Percentiles rank a stretch among this genome's conserved stretches.
phyloP scores from a whole-genome alignment of 2,329 filamentous ascomycete genomes.

The Rhinocladiella similis region DNA sequence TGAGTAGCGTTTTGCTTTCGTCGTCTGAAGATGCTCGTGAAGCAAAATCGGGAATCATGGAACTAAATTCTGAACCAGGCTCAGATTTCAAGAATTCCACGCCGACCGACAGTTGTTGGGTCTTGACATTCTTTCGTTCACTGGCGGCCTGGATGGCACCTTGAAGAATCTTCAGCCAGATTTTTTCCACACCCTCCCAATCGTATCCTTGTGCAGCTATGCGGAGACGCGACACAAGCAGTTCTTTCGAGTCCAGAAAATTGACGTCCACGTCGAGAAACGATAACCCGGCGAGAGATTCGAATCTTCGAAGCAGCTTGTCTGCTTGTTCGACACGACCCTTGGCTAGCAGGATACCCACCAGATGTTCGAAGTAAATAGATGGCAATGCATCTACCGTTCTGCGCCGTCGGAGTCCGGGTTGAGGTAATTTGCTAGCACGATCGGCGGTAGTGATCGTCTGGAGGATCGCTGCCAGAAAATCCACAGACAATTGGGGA shows the following conservation, averaged over 20 bases:
- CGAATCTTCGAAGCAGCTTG: conserved; percentile 58
- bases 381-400: conserved; percentile 47
- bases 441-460: conserved; percentile 42
- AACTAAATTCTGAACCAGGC: conserved; percentile 9
- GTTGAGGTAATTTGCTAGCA: conserved; percentile 44
- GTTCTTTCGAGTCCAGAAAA: conserved; percentile 33
- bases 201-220: conserved; percentile 3
- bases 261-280: conserved; percentile 9
- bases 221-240: conserved; percentile 24
- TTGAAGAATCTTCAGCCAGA: conserved; percentile 21
- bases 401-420: conserved; percentile 35
- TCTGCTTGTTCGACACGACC: conserved; percentile 51
- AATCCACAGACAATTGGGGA: conserved; percentile 31
- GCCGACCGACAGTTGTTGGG: not conserved
- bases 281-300: conserved; percentile 32
- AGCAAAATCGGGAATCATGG: conserved; percentile 13
- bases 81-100: not conserved
- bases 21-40: not conserved
- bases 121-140: not conserved
- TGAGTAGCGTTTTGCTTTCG: conserved; percentile 2
- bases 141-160: conserved; percentile 9
- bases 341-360: conserved; percentile 55
- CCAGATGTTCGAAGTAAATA: conserved; percentile 56
- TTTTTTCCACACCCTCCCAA: conserved; percentile 18
- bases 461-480: conserved; percentile 40